Conservation (phyloP, 2,329 filamentous ascomycete species). For the Xylaria sp. region DNA sequence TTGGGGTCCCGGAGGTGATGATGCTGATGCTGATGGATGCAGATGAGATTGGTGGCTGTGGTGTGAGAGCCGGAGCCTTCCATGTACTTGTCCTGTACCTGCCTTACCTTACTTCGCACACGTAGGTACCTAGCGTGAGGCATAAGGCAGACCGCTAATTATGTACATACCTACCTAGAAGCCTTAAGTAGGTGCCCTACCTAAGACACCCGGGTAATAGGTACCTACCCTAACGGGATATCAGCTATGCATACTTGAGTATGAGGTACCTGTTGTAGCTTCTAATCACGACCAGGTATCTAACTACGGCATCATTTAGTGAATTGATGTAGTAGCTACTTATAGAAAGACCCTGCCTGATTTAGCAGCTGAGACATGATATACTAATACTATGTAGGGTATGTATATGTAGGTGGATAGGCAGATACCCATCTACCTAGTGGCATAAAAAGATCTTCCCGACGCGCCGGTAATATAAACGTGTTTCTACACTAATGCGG, state of each 20-base stretch:
- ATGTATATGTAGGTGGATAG: too few relatives aligned
- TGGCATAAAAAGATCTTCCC: not conserved
- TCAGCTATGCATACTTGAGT: not conserved
- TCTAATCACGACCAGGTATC: not conserved
- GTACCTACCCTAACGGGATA: not conserved
- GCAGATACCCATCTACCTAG: too few relatives aligned
- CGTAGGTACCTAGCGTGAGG: not conserved
- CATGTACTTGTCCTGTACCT: conserved; percentile 6
- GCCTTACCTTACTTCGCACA: not conserved
- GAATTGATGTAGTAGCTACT: not conserved
- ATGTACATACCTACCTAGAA: not conserved
- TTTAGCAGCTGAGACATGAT: too few relatives aligned
- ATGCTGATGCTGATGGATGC: conserved; percentile 2
- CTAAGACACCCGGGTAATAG: not conserved
- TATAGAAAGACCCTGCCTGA: not conserved
- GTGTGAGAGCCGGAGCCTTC: conserved; percentile 16
- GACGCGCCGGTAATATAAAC: not conserved
- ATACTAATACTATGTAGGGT: too few relatives aligned
- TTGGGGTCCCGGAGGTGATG: conserved; percentile 19
- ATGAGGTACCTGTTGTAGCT: not conserved
- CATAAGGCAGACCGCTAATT: not conserved
- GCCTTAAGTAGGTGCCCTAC: not conserved
- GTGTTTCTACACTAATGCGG: not conserved
- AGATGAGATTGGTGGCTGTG: conserved; percentile 6
- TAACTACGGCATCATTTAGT: not conserved